Percentiles rank a stretch among this genome's conserved stretches.
Evolutionary conservation across 441 rosid genomes (phyloP).

Genomic region (Gossypium davidsonii): DNA sequence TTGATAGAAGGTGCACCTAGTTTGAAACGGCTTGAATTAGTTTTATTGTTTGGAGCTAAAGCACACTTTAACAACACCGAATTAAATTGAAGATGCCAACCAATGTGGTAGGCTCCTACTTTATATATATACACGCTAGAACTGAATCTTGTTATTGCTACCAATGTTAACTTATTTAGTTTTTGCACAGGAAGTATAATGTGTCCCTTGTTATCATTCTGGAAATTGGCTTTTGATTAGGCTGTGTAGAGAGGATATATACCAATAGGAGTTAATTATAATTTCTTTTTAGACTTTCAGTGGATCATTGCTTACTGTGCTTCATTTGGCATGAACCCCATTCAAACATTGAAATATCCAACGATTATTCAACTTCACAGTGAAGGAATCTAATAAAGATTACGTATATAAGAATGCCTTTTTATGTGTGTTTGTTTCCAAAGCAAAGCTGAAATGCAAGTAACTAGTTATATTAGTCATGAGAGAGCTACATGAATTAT

Average conservation of each 20-base stretch:
- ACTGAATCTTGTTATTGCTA: background rate
- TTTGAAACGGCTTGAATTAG: background rate
- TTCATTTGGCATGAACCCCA: background rate
- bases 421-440: background rate
- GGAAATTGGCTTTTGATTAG: background rate
- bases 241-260: background rate
- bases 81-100: background rate
- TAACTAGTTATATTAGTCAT: background rate
- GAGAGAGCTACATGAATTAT: background rate
- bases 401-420: background rate
- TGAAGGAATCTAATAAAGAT: background rate
- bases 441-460: background rate
- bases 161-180: background rate
- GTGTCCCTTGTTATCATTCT: background rate
- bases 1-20: background rate
- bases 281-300: background rate
- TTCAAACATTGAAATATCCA: background rate
- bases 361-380: background rate
- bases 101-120: background rate
- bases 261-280: background rate
- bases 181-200: background rate
- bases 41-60: background rate
- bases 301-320: background rate
- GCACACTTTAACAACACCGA: background rate
- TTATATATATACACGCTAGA: background rate